Base-by-base conservation (phyloP, 2,329 filamentous ascomycete species). In the Neocatenulostroma microsporum region DNA sequence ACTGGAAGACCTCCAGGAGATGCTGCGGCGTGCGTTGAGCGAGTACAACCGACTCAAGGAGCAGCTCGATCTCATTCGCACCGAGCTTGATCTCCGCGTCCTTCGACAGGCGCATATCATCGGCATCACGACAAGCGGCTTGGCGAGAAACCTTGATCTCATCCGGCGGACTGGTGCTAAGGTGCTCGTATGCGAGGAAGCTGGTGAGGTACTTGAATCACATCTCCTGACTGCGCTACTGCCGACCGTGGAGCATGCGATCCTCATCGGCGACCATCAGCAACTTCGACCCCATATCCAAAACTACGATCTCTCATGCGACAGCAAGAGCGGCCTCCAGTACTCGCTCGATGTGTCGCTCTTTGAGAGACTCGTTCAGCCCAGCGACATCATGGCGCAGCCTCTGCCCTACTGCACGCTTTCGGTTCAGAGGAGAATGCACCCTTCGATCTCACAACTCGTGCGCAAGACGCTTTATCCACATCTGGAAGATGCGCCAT, bases 181-280 rank as follows among this genome's bases (percentile, higher is more conserved):
- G 41, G 69, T 81, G 0, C 54, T 84, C 12, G 53, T 84, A 1
- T 80, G 74, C 30, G 79, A 84, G 50, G 80, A 84, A 47, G 79
- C 79, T 1, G 80, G 71, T 0, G 78, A 83, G 45, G 74, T 84
- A 0, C 62, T 82, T 29, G 79, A 84, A 51, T 64, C 74, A 0
- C 78, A 83, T 41, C 61, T 73, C 2, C 49, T 82, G 2, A 73
- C 74, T 0, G 68, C 76, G 0, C 53, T 82, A 3, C 58, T 80
- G 0, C 76, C 77, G 0, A 69, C 69, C 0, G 53, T 80, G 0
- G 68, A 81, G 48, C 78, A 82, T 40, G 61, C 66, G 2, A 73
- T 82, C 11, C 63, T 76, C 10, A 80, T 80, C 26, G 76, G 78
- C 0, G 78, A 81, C 46, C 76, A 79, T 41, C 58, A 67, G 10